Percentiles rank a stretch among this genome's conserved stretches.
These are phyloP conservation scores for Chaetomium sp. DNA, from an alignment of 2,329 filamentous ascomycete species.

Conservation along the genomic window DNA sequence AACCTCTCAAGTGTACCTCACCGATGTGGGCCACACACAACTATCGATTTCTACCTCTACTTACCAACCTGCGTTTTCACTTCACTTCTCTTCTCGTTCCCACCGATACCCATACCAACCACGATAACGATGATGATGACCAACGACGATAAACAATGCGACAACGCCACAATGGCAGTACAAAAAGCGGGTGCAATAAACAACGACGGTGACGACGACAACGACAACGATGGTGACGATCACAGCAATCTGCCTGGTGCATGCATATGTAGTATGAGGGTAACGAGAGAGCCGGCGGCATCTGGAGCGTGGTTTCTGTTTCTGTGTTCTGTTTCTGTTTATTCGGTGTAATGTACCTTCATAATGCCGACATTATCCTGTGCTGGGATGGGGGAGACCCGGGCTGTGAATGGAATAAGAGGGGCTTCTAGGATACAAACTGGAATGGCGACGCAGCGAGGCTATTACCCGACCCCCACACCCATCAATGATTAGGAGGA, in stretches of 20 bases:
- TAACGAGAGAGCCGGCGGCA: neutral
- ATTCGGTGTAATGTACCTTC: neutral
- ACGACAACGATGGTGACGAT: conserved; percentile 8
- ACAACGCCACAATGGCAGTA: conserved; percentile 6
- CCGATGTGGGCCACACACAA: too few relatives aligned
- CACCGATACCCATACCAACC: neutral
- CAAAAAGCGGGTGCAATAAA: conserved; percentile 3
- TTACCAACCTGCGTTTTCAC: neutral
- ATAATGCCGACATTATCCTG: neutral
- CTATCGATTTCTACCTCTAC: neutral
- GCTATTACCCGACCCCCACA: too few relatives aligned
- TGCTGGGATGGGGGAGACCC: too few relatives aligned
- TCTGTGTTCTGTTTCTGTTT: too few relatives aligned
- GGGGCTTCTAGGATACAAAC: too few relatives aligned
- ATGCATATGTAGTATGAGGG: conserved; percentile 1
- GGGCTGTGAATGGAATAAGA: too few relatives aligned
- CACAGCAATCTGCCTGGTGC: conserved; percentile 5
- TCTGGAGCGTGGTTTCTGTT: neutral
- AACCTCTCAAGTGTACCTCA: too few relatives aligned
- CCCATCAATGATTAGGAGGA: too few relatives aligned
- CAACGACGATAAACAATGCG: neutral
- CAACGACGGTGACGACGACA: neutral
- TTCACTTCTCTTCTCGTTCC: neutral
- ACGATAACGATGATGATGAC: conserved; percentile 9
- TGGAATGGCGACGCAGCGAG: too few relatives aligned